These are phyloP conservation scores for Lodderomyces pseudojiufengensis DNA, from an alignment of 1,139 yeast genomes.

Conservation along the genomic window DNA sequence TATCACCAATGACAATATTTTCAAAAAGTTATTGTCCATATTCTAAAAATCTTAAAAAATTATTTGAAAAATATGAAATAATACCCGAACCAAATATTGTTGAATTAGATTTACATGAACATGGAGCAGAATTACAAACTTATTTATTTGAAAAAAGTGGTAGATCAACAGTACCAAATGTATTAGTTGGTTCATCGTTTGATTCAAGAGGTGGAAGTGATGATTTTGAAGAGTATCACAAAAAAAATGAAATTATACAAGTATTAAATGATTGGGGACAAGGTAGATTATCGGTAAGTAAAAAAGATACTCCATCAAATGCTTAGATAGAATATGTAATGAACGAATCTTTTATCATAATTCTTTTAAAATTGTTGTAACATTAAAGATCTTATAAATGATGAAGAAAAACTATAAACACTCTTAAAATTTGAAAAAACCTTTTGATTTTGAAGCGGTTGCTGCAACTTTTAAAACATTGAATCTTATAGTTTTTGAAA, in stretches of 20 bases:
- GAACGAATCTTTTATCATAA: not conserved
- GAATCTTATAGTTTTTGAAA: slow-evolving; percentile 99
- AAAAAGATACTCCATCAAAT: slow-evolving; percentile 55
- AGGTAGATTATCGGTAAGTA: slow-evolving; percentile 49
- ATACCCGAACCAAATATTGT: slow-evolving; percentile 70
- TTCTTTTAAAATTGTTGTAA: slow-evolving; percentile 19
- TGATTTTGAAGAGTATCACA: slow-evolving; percentile 65
- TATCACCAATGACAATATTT: slow-evolving; percentile 70
- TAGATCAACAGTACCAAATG: slow-evolving; percentile 69
- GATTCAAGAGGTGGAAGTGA: slow-evolving; percentile 75
- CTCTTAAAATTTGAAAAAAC: slow-evolving; percentile 92
- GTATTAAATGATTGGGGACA: slow-evolving; percentile 63
- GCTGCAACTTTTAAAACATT: slow-evolving; percentile 96
- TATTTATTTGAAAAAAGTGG: slow-evolving; percentile 56
- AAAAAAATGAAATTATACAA: slow-evolving; percentile 46
- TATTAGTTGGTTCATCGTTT: slow-evolving; percentile 51
- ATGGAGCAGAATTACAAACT: slow-evolving; percentile 60
- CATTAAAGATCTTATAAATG: slow-evolving; percentile 17
- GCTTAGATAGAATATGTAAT: slow-evolving; percentile 14
- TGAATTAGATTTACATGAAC: slow-evolving; percentile 76
- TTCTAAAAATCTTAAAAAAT: slow-evolving; percentile 64
- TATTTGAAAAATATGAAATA: slow-evolving; percentile 62
- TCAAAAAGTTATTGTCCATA: slow-evolving; percentile 75
- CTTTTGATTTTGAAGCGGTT: slow-evolving; percentile 87
- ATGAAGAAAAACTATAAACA: slow-evolving; percentile 12